Evolutionary conservation across 2,329 filamentous ascomycete genomes (phyloP).

Genomic region (Conoideocrella luteorostrata): DNA sequence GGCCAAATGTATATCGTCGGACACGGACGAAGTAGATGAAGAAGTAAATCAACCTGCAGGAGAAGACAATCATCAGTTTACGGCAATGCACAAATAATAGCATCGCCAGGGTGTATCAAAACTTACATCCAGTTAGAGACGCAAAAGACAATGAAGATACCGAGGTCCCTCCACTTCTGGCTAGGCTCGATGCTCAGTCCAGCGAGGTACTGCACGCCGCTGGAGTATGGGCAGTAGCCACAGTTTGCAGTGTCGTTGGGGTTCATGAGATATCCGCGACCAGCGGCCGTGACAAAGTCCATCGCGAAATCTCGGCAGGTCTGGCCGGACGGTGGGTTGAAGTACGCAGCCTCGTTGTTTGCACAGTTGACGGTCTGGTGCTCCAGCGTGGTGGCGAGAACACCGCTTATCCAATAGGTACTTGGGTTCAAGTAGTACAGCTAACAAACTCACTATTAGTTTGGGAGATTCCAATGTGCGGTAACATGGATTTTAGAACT

Average conservation of each 20-base stretch:
- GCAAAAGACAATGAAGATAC: conserved; percentile 65
- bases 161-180: conserved; percentile 66
- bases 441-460: not conserved
- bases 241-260: conserved; percentile 51
- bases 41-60: conserved; percentile 58
- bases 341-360: conserved; percentile 24
- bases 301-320: conserved; percentile 61
- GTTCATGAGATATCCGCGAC: conserved; percentile 57
- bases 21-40: conserved; percentile 71
- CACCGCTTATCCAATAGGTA: conserved; percentile 9
- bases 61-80: no score
- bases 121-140: conserved; percentile 56
- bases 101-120: not conserved
- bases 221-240: conserved; percentile 61
- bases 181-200: conserved; percentile 41
- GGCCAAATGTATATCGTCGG: conserved; percentile 63
- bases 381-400: conserved; percentile 11
- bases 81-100: not conserved
- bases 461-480: no score
- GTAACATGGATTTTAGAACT: no score
- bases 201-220: conserved; percentile 54
- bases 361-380: conserved; percentile 33
- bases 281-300: conserved; percentile 43
- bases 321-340: conserved; percentile 57
- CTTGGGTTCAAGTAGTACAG: conserved; percentile 10